Evolutionary conservation across 805 yeast species (phyloP).

Genomic region (Metschnikowia amazonensis): DNA sequence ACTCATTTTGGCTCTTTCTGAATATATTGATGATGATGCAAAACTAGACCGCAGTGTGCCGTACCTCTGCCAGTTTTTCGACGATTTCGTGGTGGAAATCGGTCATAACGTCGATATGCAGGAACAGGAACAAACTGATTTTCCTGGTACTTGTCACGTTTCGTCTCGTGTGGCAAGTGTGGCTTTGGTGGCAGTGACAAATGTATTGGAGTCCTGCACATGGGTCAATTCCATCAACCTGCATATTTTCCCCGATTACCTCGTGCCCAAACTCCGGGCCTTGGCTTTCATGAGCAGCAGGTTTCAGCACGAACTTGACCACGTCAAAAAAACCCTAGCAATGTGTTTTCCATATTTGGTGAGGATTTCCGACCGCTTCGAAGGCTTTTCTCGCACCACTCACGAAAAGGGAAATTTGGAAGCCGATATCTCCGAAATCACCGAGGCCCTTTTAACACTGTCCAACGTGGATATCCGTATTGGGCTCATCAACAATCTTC

Average conservation of each 20-base stretch:
- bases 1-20: constrained; percentile 70
- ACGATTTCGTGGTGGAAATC: constrained; percentile 41
- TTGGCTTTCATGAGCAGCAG: constrained; percentile 29
- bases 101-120: not conserved
- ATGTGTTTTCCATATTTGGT: constrained; percentile 72
- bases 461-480: constrained; percentile 60
- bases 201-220: constrained; percentile 59
- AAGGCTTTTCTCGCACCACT: constrained; percentile 14
- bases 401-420: constrained; percentile 11
- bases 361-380: constrained; percentile 53
- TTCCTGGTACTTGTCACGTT: constrained; percentile 17
- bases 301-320: constrained; percentile 18
- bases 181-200: constrained; percentile 64
- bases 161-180: constrained; percentile 61
- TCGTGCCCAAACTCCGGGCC: constrained; percentile 60
- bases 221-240: constrained; percentile 71
- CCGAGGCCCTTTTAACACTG: constrained; percentile 68
- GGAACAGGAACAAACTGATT: constrained; percentile 6
- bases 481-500: constrained; percentile 64
- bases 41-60: constrained; percentile 87
- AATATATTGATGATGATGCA: constrained; percentile 72
- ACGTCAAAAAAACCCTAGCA: constrained; percentile 63
- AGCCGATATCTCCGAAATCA: constrained; percentile 59
- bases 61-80: constrained; percentile 65
- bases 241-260: constrained; percentile 74